phyloP scores from a whole-genome alignment of 441 rosid species.

The Cnidoscolus chayamansa region DNA sequence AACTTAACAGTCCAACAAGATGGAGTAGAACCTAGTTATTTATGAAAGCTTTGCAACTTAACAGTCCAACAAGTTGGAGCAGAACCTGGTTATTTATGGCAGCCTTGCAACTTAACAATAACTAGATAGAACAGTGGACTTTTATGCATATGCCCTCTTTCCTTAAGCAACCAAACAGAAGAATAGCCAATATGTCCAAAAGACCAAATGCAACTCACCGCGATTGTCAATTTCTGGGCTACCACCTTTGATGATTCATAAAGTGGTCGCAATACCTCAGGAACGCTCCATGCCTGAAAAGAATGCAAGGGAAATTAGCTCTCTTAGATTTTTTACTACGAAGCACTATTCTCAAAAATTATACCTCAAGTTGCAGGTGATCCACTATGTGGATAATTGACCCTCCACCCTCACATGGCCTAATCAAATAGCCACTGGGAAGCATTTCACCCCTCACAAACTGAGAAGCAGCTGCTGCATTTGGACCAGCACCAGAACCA shows the following conservation, averaged over 20 bases:
- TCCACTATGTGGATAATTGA: constrained; percentile 96
- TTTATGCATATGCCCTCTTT: not conserved
- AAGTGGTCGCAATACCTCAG: constrained; percentile 92
- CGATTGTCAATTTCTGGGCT: constrained; percentile 89
- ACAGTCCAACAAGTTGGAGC: too few relatives aligned
- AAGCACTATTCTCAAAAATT: not conserved
- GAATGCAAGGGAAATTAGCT: constrained; percentile 9
- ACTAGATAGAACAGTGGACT: not conserved
- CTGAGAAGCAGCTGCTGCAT: constrained; percentile 68
- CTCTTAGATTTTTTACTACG: not conserved
- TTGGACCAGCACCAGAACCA: constrained; percentile 91
- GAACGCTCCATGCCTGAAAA: constrained; percentile 93
- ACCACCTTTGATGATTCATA: constrained; percentile 89
- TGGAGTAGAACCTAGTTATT: too few relatives aligned
- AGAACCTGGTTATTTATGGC: too few relatives aligned
- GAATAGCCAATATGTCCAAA: not conserved
- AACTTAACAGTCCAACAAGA: not conserved
- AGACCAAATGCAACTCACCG: constrained; percentile 48
- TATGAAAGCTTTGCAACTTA: too few relatives aligned
- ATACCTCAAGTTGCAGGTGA: constrained; percentile 90
- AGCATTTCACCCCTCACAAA: constrained; percentile 96
- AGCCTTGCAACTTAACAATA: too few relatives aligned
- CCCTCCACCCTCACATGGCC: constrained; percentile 99
- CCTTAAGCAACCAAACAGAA: not conserved
- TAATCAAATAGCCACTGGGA: constrained; percentile 91